Evolutionary conservation across 208 protist genomes (phyloP).

Genomic region (Acanthamoeba divionensis): DNA sequence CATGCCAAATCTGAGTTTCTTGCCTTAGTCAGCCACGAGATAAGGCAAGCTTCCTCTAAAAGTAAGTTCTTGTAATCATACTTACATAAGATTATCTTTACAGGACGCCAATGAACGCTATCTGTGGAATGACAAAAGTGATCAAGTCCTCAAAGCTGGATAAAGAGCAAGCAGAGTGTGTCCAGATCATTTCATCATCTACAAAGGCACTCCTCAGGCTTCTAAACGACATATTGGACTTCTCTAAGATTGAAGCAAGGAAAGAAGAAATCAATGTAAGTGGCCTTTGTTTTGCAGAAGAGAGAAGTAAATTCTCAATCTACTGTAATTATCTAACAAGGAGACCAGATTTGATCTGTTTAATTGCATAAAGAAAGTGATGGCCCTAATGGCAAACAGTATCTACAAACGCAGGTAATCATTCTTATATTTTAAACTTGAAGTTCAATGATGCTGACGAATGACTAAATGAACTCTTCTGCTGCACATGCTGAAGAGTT

Average conservation of each 20-base stretch:
- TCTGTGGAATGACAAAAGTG: slow-evolving; percentile 60
- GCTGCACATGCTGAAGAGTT: too few species aligned
- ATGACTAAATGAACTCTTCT: too few species aligned
- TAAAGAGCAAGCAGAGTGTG: slow-evolving; percentile 19
- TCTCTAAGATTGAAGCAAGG: slow-evolving; percentile 63
- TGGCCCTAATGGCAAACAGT: slow-evolving; percentile 17
- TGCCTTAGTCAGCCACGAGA: slow-evolving; percentile 61
- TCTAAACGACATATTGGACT: slow-evolving; percentile 70
- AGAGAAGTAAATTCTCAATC: too few species aligned
- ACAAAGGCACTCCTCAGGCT: slow-evolving; percentile 52
- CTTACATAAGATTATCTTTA: background rate
- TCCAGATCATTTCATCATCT: slow-evolving; percentile 59
- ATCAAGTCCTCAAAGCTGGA: slow-evolving; percentile 34
- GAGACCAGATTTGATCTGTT: background rate
- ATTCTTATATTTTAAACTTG: too few species aligned
- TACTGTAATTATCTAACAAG: background rate
- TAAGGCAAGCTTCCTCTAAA: slow-evolving; percentile 1
- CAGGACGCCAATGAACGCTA: slow-evolving; percentile 64
- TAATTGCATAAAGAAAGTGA: background rate
- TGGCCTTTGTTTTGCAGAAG: slow-evolving; percentile 21
- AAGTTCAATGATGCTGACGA: too few species aligned
- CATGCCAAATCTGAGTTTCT: slow-evolving; percentile 66
- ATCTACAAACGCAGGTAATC: background rate
- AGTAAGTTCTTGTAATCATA: background rate
- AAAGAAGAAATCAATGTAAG: slow-evolving; percentile 49